These are phyloP conservation scores for Lepiota brunneoincarnata DNA, from an alignment of 768 basidiomycete species.

Conservation along the genomic window DNA sequence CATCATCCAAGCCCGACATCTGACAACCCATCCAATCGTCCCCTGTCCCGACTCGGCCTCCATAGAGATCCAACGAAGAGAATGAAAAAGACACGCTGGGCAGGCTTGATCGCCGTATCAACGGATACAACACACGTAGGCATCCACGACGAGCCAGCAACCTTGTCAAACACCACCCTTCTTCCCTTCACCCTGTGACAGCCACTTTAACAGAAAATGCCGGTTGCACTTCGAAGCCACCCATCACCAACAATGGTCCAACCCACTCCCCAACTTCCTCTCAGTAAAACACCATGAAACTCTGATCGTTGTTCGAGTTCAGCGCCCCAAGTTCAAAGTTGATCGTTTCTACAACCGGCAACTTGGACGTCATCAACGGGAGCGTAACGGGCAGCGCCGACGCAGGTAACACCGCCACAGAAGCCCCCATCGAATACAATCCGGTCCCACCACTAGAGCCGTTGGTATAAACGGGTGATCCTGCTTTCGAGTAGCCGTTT, in stretches of 20 bases:
- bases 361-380: constrained; percentile 32
- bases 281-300: constrained; percentile 46
- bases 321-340: constrained; percentile 50
- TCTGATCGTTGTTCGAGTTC: constrained; percentile 37
- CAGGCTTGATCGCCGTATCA: too few relatives aligned
- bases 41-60: too few relatives aligned
- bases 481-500: background rate
- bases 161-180: too few relatives aligned
- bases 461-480: constrained; percentile 11
- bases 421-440: constrained; percentile 25
- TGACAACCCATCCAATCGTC: too few relatives aligned
- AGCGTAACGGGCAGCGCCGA: constrained; percentile 9
- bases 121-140: too few relatives aligned
- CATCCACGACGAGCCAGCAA: too few relatives aligned
- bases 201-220: too few relatives aligned
- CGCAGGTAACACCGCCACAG: constrained; percentile 7
- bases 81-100: too few relatives aligned
- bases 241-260: background rate
- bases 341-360: constrained; percentile 41
- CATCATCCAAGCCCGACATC: too few relatives aligned
- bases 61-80: too few relatives aligned
- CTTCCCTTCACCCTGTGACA: too few relatives aligned
- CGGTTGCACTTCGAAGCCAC: background rate
- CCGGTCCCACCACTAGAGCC: constrained; percentile 18
- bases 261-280: background rate